Percentiles rank a stretch among this genome's conserved stretches.
Evolutionary conservation across 2,329 filamentous ascomycete genomes (phyloP).

Genomic region (Ceratocystis alfenasii): DNA sequence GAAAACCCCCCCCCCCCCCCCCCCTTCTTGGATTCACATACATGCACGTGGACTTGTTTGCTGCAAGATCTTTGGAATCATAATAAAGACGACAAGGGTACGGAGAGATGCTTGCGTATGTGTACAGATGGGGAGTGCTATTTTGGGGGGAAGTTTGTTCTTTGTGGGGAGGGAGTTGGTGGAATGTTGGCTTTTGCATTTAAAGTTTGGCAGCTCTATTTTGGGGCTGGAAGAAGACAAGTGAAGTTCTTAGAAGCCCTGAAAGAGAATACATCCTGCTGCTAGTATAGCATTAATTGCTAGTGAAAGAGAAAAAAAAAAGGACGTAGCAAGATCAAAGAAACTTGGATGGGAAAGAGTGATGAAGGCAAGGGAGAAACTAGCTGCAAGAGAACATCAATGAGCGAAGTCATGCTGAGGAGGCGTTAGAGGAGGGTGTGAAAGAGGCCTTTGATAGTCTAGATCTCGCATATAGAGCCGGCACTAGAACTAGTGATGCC

Average conservation of each 20-base stretch:
- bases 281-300: not conserved
- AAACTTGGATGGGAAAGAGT: not conserved
- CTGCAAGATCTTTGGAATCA: not conserved
- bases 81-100: not conserved
- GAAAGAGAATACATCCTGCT: not conserved
- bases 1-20: not conserved
- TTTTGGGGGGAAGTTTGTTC: not conserved
- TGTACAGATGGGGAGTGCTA: not conserved
- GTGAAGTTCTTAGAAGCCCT: too few species aligned
- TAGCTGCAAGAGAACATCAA: too few species aligned
- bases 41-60: conserved; percentile 1
- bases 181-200: not conserved
- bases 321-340: not conserved
- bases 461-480: too few species aligned
- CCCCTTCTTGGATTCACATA: not conserved
- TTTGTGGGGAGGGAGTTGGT: not conserved
- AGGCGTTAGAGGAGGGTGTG: too few species aligned
- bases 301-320: not conserved
- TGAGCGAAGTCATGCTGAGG: too few species aligned
- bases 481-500: too few species aligned
- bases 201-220: not conserved
- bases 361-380: too few species aligned
- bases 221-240: too few species aligned
- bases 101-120: not conserved
- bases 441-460: too few species aligned